Evolutionary conservation across 441 rosid species (phyloP), one percentile per base, ranked within the genome.

Genomic region (Populus trichocarpa): DNA sequence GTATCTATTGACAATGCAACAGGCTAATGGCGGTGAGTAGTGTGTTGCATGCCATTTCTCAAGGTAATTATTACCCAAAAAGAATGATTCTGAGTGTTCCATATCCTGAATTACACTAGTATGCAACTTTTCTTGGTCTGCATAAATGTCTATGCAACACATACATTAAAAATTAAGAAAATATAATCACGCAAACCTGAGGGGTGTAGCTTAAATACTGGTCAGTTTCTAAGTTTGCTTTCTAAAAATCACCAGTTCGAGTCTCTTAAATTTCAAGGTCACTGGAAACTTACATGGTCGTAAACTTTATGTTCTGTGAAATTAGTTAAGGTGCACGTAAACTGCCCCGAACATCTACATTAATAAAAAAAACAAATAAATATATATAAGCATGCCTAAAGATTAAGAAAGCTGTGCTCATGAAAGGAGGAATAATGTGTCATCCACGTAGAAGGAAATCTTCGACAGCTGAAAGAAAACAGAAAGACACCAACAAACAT

Each of bases 181-280:
- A 40, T 10, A 40, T 40, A 40, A 40, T 0, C 13, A 40, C 13
- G 0, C 0, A 40, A 40, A 0, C 0, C 0, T 40, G 3, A 40
- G 1, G 0, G 0, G 0, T 10, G 0, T 10, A 40, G 3, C 13
- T 40, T 0, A 40, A 38, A 0, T 35, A 36, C 0, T 40, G 0
- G 3, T 40, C 1, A 40, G 0, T 0, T 40, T 10, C 0, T 40
- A 40, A 40, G 0, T 40, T 40, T 40, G 0, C 0, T 38, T 38
- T 9, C 0, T 38, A 10, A 0, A 40, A 10, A 40, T 40, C 0
- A 40, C 0, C 0, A 0, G 2, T 10, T 10, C 4, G 0, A 40
- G 46, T 40, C 4, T 0, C 0, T 3, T 0, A 40, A 40, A 40
- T 0, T 9, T 40, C 0, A 40, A 0, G 0, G 0, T 0, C 13